These are phyloP conservation scores for Populus nigra DNA, from an alignment of 345 rosid genomes.

Conservation along the genomic window DNA sequence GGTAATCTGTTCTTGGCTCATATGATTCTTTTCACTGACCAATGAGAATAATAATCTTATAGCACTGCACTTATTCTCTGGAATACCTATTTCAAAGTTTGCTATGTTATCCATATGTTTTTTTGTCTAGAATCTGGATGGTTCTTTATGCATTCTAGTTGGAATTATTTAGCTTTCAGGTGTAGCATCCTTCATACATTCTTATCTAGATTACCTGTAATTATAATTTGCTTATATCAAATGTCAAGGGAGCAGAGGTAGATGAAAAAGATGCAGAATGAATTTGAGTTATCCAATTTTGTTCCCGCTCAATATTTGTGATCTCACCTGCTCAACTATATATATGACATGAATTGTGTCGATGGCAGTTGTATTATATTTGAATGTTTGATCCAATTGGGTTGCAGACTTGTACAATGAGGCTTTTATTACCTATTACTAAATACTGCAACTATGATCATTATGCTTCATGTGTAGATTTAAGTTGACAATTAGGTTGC, in stretches of 20 bases:
- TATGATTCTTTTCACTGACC: neutral
- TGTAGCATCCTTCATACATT: too few relatives aligned
- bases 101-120: neutral
- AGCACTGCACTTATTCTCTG: neutral
- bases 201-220: too few relatives aligned
- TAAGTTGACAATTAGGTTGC: neutral
- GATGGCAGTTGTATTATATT: neutral
- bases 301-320: neutral
- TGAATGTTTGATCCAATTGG: neutral
- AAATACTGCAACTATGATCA: neutral
- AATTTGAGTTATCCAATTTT: neutral
- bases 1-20: constrained; percentile 43
- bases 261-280: neutral
- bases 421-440: neutral
- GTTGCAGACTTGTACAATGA: neutral
- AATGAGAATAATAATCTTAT: neutral
- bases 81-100: neutral
- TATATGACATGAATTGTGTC: neutral
- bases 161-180: too few relatives aligned
- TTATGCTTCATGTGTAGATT: neutral
- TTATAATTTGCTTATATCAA: too few relatives aligned
- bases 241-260: too few relatives aligned
- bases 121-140: neutral
- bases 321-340: neutral
- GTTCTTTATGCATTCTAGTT: neutral